Evolutionary conservation across 2,329 filamentous ascomycete genomes (phyloP).

Genomic region (Fusarium robinianum): DNA sequence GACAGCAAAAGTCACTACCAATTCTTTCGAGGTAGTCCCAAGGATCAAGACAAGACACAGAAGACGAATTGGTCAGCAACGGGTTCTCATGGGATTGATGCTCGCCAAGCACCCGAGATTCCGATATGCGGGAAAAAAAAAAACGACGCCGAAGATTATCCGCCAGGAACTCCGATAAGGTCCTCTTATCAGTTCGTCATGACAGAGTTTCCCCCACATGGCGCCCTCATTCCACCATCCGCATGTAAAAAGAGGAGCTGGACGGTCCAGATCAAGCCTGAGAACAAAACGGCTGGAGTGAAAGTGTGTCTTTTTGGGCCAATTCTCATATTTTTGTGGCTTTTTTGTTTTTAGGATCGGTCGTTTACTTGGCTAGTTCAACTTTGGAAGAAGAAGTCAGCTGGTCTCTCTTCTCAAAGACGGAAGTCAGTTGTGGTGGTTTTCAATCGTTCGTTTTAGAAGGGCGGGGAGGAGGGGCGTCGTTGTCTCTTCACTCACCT

Average conservation of each 20-base stretch:
- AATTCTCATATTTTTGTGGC: too few relatives aligned
- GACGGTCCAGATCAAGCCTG: too few relatives aligned
- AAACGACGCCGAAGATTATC: slow-evolving; percentile 26
- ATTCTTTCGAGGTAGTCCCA: slow-evolving; percentile 1
- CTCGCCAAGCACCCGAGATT: slow-evolving; percentile 23
- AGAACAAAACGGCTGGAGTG: slow-evolving; percentile 3
- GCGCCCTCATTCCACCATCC: too few relatives aligned
- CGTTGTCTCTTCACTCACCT: slow-evolving; percentile 7
- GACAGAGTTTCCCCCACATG: too few relatives aligned
- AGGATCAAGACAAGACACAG: slow-evolving; percentile 13
- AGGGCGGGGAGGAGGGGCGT: slow-evolving; percentile 25
- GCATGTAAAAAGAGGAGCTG: not conserved
- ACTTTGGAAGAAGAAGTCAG: slow-evolving; percentile 16
- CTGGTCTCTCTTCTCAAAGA: not conserved
- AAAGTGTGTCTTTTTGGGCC: not conserved
- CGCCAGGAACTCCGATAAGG: slow-evolving; percentile 25
- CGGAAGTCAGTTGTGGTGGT: slow-evolving; percentile 6
- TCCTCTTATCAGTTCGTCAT: not conserved
- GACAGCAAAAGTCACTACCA: slow-evolving; percentile 9
- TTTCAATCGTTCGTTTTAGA: slow-evolving; percentile 13
- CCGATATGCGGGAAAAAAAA: slow-evolving; percentile 27
- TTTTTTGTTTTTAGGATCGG: slow-evolving; percentile 9
- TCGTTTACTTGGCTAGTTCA: slow-evolving; percentile 8
- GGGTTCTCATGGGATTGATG: slow-evolving; percentile 16
- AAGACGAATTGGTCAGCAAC: slow-evolving; percentile 32